Percentiles rank a stretch among this genome's conserved stretches.
Conservation (phyloP, 2,329 filamentous ascomycete species). For the Aspergillus sp. region DNA sequence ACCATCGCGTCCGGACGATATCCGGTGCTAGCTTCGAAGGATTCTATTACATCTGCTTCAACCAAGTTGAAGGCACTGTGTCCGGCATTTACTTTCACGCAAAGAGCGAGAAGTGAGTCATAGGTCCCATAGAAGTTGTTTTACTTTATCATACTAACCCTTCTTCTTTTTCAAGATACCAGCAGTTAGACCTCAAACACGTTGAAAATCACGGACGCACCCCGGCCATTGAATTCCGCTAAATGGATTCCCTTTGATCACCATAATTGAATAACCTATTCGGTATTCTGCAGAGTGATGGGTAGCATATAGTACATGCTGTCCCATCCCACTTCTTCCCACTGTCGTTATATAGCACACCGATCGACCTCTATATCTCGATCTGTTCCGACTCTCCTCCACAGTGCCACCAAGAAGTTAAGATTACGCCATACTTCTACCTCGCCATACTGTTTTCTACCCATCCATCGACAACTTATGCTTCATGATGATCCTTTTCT, state of each 20-base stretch:
- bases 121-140: not conserved
- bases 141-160: not conserved
- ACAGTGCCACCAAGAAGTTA: not conserved
- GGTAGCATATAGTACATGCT: not conserved
- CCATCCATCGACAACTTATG: conserved; percentile 8
- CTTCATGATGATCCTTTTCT: conserved; percentile 14
- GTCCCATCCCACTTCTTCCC: not conserved
- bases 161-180: conserved; percentile 67
- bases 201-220: conserved; percentile 82
- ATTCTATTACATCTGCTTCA: conserved; percentile 99
- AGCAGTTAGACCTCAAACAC: conserved; percentile 88
- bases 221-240: conserved; percentile 84
- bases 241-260: conserved; percentile 41
- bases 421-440: not conserved
- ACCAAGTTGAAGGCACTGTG: conserved; percentile 81
- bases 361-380: not conserved
- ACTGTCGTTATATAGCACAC: conserved; percentile 1
- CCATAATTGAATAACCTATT: not conserved
- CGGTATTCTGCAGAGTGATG: not conserved
- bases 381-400: not conserved
- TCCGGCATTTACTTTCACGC: conserved; percentile 97
- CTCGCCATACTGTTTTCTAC: not conserved
- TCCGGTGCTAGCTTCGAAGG: conserved; percentile 95
- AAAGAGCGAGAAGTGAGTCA: conserved; percentile 89
- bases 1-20: conserved; percentile 88